Conservation (phyloP, 108 stramenopile genomes). For the Thalassiosira profunda region DNA sequence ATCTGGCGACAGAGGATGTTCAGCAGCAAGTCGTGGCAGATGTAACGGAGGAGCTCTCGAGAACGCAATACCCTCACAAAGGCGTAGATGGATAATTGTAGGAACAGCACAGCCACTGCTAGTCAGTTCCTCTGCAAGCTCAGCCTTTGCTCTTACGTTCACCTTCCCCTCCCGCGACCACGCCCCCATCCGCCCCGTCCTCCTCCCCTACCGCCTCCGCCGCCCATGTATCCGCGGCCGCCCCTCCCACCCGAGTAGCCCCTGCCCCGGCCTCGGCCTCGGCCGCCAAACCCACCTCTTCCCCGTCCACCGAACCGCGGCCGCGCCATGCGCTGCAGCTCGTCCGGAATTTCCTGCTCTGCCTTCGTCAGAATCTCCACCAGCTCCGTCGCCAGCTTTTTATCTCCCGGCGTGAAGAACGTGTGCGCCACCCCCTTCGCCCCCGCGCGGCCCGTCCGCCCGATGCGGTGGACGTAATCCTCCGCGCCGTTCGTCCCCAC, state of each 20-base stretch:
- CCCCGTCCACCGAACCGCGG: slow-evolving; percentile 66
- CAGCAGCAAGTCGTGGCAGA: no score
- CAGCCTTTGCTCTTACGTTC: no score
- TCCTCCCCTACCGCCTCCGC: slow-evolving; percentile 53
- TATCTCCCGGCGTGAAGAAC: slow-evolving; percentile 90
- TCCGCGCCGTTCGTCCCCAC: slow-evolving; percentile 88
- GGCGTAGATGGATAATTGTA: no score
- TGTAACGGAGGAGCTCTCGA: no score
- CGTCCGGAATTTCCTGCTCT: slow-evolving; percentile 80
- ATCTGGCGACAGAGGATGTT: neutral
- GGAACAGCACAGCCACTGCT: no score
- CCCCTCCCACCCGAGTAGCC: slow-evolving; percentile 63
- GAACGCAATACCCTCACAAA: no score
- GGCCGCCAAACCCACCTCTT: slow-evolving; percentile 53
- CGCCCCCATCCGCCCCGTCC: slow-evolving; percentile 46
- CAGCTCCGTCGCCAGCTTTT: slow-evolving; percentile 80
- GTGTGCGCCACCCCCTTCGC: slow-evolving; percentile 93
- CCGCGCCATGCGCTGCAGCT: slow-evolving; percentile 80
- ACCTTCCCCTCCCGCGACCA: no score
- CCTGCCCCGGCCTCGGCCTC: slow-evolving; percentile 55
- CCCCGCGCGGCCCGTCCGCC: slow-evolving; percentile 95
- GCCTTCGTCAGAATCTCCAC: slow-evolving; percentile 88
- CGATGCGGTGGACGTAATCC: slow-evolving; percentile 96
- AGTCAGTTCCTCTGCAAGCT: no score
- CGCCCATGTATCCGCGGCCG: slow-evolving; percentile 61